A percentile compares a stretch with the other conserved stretches of the same genome.
Evolutionary conservation across 257 asterid genomes (phyloP).

Genomic region (Capsicum pubescens): DNA sequence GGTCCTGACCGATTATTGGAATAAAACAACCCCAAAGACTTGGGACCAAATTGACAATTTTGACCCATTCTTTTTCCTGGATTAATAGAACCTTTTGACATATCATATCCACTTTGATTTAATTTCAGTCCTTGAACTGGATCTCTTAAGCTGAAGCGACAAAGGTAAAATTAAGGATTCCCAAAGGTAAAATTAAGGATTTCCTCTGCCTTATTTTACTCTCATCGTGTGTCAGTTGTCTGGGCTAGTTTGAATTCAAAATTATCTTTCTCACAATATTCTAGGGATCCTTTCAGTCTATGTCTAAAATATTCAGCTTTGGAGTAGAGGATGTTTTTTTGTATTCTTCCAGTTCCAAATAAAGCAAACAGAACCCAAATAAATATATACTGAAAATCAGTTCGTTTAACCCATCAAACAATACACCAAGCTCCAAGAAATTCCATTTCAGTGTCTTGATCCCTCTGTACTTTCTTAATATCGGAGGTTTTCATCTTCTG

Average conservation of each 20-base stretch:
- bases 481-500: background rate
- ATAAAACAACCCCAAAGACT: conserved; percentile 2
- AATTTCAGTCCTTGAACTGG: conserved; percentile 24
- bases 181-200: conserved; percentile 19
- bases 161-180: conserved; percentile 20
- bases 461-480: background rate
- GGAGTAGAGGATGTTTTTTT: background rate
- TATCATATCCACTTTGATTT: background rate
- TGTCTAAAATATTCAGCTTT: background rate
- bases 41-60: conserved; percentile 4
- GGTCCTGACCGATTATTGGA: background rate
- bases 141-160: background rate
- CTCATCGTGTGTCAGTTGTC: background rate
- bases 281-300: background rate
- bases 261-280: background rate
- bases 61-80: background rate
- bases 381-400: background rate
- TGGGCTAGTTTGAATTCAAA: conserved; percentile 25
- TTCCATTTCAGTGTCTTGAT: background rate
- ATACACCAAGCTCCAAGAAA: conserved; percentile 20
- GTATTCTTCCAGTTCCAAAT: background rate
- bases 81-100: conserved; percentile 4
- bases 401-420: conserved; percentile 16
- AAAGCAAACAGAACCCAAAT: background rate
- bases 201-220: background rate